Percentiles rank a stretch among this genome's conserved stretches.
phyloP scores from a whole-genome alignment of 2,329 filamentous ascomycete species.

The Raffaelea arxii region DNA sequence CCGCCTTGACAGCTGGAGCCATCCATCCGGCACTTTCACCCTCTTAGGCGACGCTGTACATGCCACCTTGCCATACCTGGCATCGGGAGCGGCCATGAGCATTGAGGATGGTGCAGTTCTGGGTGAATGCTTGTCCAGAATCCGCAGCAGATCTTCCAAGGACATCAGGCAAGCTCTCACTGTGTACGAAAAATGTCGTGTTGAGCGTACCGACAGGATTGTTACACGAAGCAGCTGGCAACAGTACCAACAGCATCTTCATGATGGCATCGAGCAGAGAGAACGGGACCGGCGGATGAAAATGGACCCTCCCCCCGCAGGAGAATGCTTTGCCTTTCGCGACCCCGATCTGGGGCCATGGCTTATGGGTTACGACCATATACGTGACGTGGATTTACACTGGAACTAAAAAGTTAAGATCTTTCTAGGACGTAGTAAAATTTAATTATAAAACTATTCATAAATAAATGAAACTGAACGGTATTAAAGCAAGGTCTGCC shows the following conservation, averaged over 20 bases:
- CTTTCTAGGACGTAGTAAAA: too few relatives aligned
- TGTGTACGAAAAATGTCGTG: conserved; percentile 8
- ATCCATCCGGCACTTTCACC: conserved; percentile 21
- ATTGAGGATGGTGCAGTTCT: conserved; percentile 39
- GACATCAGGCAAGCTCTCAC: not conserved
- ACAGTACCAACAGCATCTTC: conserved; percentile 8
- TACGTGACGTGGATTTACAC: too few relatives aligned
- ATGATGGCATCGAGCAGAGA: conserved; percentile 7
- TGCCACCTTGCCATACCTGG: conserved; percentile 36
- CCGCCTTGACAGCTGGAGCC: conserved; percentile 6
- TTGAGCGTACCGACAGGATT: conserved; percentile 7
- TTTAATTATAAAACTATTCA: too few relatives aligned
- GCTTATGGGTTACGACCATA: too few relatives aligned
- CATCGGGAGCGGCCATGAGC: conserved; percentile 36
- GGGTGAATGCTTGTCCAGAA: conserved; percentile 25
- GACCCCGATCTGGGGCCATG: too few relatives aligned
- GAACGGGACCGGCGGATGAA: too few relatives aligned
- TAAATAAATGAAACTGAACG: too few relatives aligned
- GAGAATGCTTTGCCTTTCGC: too few relatives aligned
- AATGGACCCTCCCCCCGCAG: too few relatives aligned
- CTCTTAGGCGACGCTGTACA: conserved; percentile 40
- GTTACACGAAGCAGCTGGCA: conserved; percentile 5
- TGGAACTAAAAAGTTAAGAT: too few relatives aligned
- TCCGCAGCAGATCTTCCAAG: conserved; percentile 7
- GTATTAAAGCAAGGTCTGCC: too few relatives aligned